Base-by-base conservation (phyloP, 805 yeast genomes). In the Candida vaughaniae region DNA sequence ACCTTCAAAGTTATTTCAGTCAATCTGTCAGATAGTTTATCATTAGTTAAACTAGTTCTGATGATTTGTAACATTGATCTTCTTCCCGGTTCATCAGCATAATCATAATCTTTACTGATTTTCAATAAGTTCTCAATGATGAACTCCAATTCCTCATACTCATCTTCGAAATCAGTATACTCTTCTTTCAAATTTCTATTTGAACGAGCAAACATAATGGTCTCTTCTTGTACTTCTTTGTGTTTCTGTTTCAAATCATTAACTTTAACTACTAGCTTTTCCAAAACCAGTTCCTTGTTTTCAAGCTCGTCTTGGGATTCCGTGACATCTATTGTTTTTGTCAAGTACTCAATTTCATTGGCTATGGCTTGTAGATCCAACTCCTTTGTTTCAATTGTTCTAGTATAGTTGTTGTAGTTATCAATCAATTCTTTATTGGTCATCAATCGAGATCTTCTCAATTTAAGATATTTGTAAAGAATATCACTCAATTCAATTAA, bases 71-170 rank as follows among this genome's bases (percentile, higher is more conserved):
- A 62, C 77, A 88, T 78, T 30, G 79, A 78, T 56, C 95, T 74
- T 53, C 96, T 76, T 15, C 97, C 96, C 31, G 85, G 75, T 58
- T 90, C 96, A 64, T 93, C 97, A 49, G 88, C 82, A 52, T 78
- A 88, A 56, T 93, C 98, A 53, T 83, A 84, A 25, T 77, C 75
- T 19, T 74, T 73, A 0, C 90, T 82, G 18, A 87, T 74, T 7
- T 66, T 58, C 25, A 91, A 55, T 15, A 91, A 58, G 57, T 93
- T 96, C 40, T 79, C 78, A 28, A 89, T 71, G 31, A 89, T 77
- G 53, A 80, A 89, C 45, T 85, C 90, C 19, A 78, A 54, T 38
- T 83, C 88, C 16, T 65, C 69, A 4, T 75, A 64, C 37, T 80
- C 80, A 3, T 65, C 68, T 1, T 66, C 31, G 31, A 41, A 43